Percentiles rank a stretch among this genome's conserved stretches.
Evolutionary conservation across 139 green algal genomes (phyloP).

Genomic region (Chlamydomonas applanata): DNA sequence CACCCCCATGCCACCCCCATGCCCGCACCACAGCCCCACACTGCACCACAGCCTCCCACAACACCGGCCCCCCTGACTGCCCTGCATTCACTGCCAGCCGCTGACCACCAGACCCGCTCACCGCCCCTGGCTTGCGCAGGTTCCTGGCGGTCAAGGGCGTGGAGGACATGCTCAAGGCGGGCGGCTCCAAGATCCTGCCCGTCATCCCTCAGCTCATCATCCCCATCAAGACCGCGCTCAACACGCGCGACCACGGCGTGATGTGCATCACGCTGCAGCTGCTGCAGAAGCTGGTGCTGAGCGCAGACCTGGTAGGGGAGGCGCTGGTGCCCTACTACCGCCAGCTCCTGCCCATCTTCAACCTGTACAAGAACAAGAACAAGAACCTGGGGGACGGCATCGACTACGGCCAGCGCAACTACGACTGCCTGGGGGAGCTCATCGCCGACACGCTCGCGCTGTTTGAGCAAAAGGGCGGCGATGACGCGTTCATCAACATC

Average conservation of each 20-base stretch:
- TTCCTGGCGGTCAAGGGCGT: constrained; percentile 82
- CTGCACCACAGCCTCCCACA: too few relatives aligned
- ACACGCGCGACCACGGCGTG: constrained; percentile 67
- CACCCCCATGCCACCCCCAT: too few relatives aligned
- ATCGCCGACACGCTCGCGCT: constrained; percentile 73
- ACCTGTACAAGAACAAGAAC: constrained; percentile 82
- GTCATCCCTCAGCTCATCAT: constrained; percentile 90
- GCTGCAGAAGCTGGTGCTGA: constrained; percentile 72
- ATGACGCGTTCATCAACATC: constrained; percentile 92
- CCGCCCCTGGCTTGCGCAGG: too few relatives aligned
- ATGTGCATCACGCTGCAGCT: constrained; percentile 83
- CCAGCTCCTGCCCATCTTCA: constrained; percentile 84
- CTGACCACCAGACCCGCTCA: too few relatives aligned
- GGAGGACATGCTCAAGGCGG: constrained; percentile 77
- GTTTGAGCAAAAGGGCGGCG: constrained; percentile 78
- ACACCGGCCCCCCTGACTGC: too few relatives aligned
- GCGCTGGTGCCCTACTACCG: constrained; percentile 88
- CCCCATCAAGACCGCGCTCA: constrained; percentile 83
- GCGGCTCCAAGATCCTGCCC: constrained; percentile 72
- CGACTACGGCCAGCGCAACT: constrained; percentile 79
- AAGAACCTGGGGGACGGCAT: constrained; percentile 82
- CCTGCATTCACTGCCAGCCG: too few relatives aligned
- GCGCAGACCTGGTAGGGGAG: constrained; percentile 70
- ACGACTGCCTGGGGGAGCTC: constrained; percentile 76
- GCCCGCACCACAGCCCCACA: too few relatives aligned